Conservation (phyloP, 768 basidiomycete genomes). For the Termitomyces sp. region DNA sequence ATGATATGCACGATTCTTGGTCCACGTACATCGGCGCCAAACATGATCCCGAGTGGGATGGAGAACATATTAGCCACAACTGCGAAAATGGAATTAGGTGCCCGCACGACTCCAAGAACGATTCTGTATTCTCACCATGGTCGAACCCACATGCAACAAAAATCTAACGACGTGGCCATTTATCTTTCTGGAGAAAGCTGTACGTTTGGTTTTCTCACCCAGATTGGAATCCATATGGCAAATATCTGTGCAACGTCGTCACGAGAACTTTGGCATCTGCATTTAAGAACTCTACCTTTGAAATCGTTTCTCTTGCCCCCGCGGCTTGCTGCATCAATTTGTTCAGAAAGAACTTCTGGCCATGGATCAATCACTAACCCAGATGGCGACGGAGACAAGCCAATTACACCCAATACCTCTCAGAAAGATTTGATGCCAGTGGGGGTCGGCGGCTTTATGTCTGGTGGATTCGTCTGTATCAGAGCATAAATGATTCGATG, state of each 20-base stretch:
- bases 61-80: constrained; percentile 71
- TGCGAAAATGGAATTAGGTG: not conserved
- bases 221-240: constrained; percentile 73
- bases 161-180: constrained; percentile 34
- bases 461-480: constrained; percentile 29
- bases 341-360: not conserved
- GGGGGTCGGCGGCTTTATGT: constrained; percentile 59
- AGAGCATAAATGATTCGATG: not conserved
- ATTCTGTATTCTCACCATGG: constrained; percentile 44
- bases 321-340: constrained; percentile 55
- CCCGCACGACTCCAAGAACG: not conserved
- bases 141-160: constrained; percentile 72
- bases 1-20: not conserved
- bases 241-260: constrained; percentile 40
- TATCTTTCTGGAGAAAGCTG: not conserved
- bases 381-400: constrained; percentile 71
- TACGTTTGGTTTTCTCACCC: constrained; percentile 39
- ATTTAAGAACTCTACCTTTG: constrained; percentile 45
- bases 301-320: constrained; percentile 64
- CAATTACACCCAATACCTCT: constrained; percentile 77
- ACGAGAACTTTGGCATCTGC: not conserved
- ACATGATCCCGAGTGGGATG: constrained; percentile 68
- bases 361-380: constrained; percentile 45
- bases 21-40: constrained; percentile 58
- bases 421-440: constrained; percentile 73